A percentile compares a stretch with the other conserved stretches of the same genome.
Conservation (phyloP, 495 filamentous ascomycete genomes). For the Podospora pseudopauciseta region DNA sequence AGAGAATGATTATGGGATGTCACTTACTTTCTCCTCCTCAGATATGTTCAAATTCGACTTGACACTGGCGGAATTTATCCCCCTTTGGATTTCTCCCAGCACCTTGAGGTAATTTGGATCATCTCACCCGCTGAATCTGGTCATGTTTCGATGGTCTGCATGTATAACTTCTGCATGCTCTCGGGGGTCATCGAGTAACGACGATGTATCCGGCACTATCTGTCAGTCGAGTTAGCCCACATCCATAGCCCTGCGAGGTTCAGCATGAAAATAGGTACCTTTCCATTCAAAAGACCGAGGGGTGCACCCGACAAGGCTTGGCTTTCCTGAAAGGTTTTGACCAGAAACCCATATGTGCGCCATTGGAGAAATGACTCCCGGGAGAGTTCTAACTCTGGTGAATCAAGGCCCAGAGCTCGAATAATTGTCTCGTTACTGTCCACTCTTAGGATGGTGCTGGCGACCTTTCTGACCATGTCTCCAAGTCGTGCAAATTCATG, state of each 20-base stretch:
- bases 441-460: constrained; percentile 1
- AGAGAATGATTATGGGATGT: too few relatives aligned
- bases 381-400: constrained; percentile 4
- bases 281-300: constrained; percentile 6
- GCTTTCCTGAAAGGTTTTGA: constrained; percentile 11
- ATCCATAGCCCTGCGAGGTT: neutral
- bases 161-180: constrained; percentile 10
- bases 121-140: neutral
- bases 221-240: neutral
- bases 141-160: constrained; percentile 10
- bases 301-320: neutral
- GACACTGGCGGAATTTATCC: neutral
- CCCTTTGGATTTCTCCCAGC: neutral
- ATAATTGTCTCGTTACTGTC: neutral
- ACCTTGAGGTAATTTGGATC: constrained; percentile 2
- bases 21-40: too few relatives aligned
- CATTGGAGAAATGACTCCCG: constrained; percentile 8
- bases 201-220: constrained; percentile 5
- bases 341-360: constrained; percentile 3
- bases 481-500: constrained; percentile 1
- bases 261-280: neutral
- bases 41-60: too few relatives aligned
- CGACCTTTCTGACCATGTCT: constrained; percentile 3
- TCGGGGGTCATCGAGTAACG: constrained; percentile 7
- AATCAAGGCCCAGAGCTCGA: neutral